A percentile compares a stretch with the other conserved stretches of the same genome.
These are phyloP conservation scores for Agrocybe chaxingu DNA, from an alignment of 768 basidiomycete species.

Conservation along the genomic window DNA sequence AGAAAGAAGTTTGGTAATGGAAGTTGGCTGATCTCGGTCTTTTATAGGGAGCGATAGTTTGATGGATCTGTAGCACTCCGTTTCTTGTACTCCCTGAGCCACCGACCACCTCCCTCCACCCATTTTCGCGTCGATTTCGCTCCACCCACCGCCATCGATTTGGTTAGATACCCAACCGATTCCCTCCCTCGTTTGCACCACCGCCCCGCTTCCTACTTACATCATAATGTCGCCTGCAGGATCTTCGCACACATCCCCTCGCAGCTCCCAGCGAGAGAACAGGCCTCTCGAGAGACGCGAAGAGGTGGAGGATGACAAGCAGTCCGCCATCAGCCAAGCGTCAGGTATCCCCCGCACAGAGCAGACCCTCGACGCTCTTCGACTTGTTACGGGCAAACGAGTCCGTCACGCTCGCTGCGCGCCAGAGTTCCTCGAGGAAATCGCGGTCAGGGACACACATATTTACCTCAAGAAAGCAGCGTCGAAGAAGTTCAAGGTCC, in stretches of 20 bases:
- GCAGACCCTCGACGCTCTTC: slow-evolving; percentile 25
- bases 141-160: slow-evolving; percentile 11
- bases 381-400: slow-evolving; percentile 30
- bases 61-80: slow-evolving; percentile 13
- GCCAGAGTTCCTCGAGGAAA: slow-evolving; percentile 42
- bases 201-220: slow-evolving; percentile 7
- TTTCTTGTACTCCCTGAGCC: slow-evolving; percentile 11
- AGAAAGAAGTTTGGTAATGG: slow-evolving; percentile 12
- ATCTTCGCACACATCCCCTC: slow-evolving; percentile 18
- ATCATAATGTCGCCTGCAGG: slow-evolving; percentile 14
- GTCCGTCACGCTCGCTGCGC: slow-evolving; percentile 40
- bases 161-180: slow-evolving; percentile 22
- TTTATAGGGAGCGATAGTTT: slow-evolving; percentile 21
- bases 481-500: slow-evolving; percentile 36
- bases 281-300: slow-evolving; percentile 17
- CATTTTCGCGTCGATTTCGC: slow-evolving; percentile 14
- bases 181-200: background rate
- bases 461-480: slow-evolving; percentile 26
- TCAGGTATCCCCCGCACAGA: slow-evolving; percentile 21
- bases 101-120: slow-evolving; percentile 13
- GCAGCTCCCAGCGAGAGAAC: slow-evolving; percentile 17
- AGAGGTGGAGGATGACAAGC: slow-evolving; percentile 21
- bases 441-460: slow-evolving; percentile 28
- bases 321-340: slow-evolving; percentile 22
- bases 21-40: slow-evolving; percentile 19